These are phyloP conservation scores for Solanum piurae DNA, from an alignment of 257 asterid species.

Conservation along the genomic window DNA sequence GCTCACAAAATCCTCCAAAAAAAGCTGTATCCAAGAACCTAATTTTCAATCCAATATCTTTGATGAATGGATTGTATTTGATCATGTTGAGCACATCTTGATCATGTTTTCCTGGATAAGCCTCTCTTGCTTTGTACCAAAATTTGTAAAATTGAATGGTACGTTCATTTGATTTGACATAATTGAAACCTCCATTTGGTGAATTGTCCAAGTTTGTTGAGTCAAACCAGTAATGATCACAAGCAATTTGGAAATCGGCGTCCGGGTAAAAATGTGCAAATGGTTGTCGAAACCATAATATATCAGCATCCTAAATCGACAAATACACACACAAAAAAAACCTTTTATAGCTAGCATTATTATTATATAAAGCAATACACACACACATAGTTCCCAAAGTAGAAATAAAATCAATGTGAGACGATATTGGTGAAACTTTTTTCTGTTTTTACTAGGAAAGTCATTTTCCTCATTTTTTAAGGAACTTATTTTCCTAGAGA, in stretches of 20 bases:
- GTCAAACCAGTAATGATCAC: conserved; percentile 35
- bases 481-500: too few species aligned
- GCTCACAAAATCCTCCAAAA: conserved; percentile 59
- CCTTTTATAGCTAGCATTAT: neutral
- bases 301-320: conserved; percentile 42
- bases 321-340: neutral
- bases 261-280: conserved; percentile 33
- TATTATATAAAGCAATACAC: neutral
- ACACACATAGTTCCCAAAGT: neutral
- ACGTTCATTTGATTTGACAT: conserved; percentile 35
- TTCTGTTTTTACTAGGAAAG: too few species aligned
- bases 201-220: conserved; percentile 22
- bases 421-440: too few species aligned
- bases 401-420: neutral
- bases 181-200: conserved; percentile 57
- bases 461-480: too few species aligned
- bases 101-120: conserved; percentile 41
- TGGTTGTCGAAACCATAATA: conserved; percentile 63
- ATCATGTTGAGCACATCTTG: conserved; percentile 53
- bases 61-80: conserved; percentile 21
- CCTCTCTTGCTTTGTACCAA: conserved; percentile 25
- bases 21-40: conserved; percentile 40
- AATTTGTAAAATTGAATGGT: conserved; percentile 41
- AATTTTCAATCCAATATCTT: conserved; percentile 26
- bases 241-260: conserved; percentile 48